These are phyloP conservation scores for Lichtheimia ornata DNA, from an alignment of 371 early-diverging fungal species.

Conservation along the genomic window DNA sequence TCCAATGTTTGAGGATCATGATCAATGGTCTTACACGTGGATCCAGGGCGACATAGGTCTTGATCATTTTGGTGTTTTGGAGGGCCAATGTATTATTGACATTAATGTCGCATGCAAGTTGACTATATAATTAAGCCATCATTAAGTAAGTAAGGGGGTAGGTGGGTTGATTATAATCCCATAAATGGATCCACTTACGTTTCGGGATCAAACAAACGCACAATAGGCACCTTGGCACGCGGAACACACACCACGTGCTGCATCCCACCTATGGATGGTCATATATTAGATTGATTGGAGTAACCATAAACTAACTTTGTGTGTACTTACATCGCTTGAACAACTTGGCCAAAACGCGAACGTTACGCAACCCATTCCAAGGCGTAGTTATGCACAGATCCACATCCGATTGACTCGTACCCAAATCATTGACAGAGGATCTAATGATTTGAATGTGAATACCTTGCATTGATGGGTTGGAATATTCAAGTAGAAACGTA, in stretches of 20 bases:
- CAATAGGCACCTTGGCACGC: slow-evolving; percentile 68
- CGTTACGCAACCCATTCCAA: slow-evolving; percentile 51
- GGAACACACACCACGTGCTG: slow-evolving; percentile 54
- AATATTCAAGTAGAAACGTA: slow-evolving; percentile 20
- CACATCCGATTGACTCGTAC: slow-evolving; percentile 59
- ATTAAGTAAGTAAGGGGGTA: no score
- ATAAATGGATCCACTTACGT: slow-evolving; percentile 45
- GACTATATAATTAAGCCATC: slow-evolving; percentile 18
- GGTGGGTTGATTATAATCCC: neutral
- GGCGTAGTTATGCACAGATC: slow-evolving; percentile 63
- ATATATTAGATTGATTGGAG: neutral
- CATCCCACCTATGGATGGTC: slow-evolving; percentile 52
- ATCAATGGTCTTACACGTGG: slow-evolving; percentile 76
- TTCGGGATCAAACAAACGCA: slow-evolving; percentile 60
- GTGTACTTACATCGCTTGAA: slow-evolving; percentile 35
- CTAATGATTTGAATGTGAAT: slow-evolving; percentile 21
- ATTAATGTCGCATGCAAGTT: slow-evolving; percentile 82
- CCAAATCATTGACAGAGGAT: slow-evolving; percentile 60
- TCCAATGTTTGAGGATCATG: slow-evolving; percentile 84
- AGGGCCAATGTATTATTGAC: slow-evolving; percentile 80
- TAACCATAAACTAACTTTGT: slow-evolving; percentile 3
- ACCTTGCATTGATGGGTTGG: neutral
- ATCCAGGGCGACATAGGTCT: slow-evolving; percentile 77
- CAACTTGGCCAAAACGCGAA: slow-evolving; percentile 42
- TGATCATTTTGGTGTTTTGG: slow-evolving; percentile 78